Percentiles rank a stretch among this genome's conserved stretches.
These are phyloP conservation scores for Ustilago lituana DNA, from an alignment of 1,284 basidiomycete genomes.

Conservation along the genomic window DNA sequence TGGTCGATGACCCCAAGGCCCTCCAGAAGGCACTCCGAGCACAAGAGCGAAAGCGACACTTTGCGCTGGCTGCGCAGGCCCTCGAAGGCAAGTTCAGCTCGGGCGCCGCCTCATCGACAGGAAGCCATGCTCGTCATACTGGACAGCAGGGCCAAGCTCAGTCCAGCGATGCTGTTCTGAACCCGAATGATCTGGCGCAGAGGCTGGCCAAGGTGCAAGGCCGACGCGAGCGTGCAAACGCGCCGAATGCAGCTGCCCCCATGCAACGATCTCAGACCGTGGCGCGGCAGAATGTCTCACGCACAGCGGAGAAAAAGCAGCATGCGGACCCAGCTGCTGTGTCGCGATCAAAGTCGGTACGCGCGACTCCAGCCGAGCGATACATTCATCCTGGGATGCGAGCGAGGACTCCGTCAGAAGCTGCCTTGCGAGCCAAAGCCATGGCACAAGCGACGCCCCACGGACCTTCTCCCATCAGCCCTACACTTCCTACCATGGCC, in stretches of 20 bases:
- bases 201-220: slow-evolving; percentile 34
- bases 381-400: slow-evolving; percentile 36
- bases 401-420: slow-evolving; percentile 41
- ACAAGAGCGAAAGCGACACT: slow-evolving; percentile 46
- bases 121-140: slow-evolving; percentile 12
- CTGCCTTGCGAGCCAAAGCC: slow-evolving; percentile 40
- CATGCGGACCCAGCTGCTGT: slow-evolving; percentile 7
- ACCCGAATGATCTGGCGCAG: slow-evolving; percentile 35
- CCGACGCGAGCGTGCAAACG: slow-evolving; percentile 23
- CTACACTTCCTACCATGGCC: slow-evolving; percentile 6
- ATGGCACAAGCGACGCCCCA: slow-evolving; percentile 33
- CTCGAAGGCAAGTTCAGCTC: slow-evolving; percentile 33
- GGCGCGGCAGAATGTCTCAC: slow-evolving; percentile 19
- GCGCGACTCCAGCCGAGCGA: slow-evolving; percentile 25
- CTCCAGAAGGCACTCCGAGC: slow-evolving; percentile 44
- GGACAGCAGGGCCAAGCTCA: slow-evolving; percentile 6
- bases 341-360: slow-evolving; percentile 37
- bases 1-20: slow-evolving; percentile 44
- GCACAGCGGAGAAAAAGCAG: slow-evolving; percentile 9
- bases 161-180: slow-evolving; percentile 12
- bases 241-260: slow-evolving; percentile 17
- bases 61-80: slow-evolving; percentile 27
- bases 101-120: slow-evolving; percentile 8
- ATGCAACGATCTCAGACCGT: slow-evolving; percentile 43
- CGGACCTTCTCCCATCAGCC: slow-evolving; percentile 14